Evolutionary conservation across 2,329 filamentous ascomycete species (phyloP), one percentile per base, ranked within the genome.

Genomic region (Venturiaceae sp.): DNA sequence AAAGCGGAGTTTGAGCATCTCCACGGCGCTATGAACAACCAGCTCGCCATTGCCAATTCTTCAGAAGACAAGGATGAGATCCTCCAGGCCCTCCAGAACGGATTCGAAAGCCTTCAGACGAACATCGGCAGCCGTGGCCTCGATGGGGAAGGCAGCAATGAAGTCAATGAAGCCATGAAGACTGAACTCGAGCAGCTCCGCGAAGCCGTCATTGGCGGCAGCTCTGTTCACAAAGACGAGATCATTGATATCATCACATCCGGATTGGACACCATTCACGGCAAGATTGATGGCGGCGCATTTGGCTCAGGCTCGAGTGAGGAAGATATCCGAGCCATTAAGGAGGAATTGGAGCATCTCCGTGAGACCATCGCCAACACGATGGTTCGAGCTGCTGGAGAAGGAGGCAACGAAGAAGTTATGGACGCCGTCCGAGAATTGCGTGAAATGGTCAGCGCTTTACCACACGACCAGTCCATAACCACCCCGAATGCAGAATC

Each of bases 111-210:
- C 41, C 71, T 76, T 65, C 72, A 73, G 52, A 69, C 68, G 3
- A 71, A 74, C 55, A 68, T 73, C n/a, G 67, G 66, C 26, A 64
- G 67, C 32, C 69, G 71, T 26, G 66, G 61, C n/a, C 62, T 72
- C 5, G 67, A 71, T 39, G 66, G 69, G 5, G 72, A 73, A 1
- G 66, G 69, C 1, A 71, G 68, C 53, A 74, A 78, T 16, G 77
- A 78, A 41, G 72, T 79, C 59, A 79, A 85, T 39, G 86, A 90
- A 60, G 83, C 89, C 55, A 85, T 95, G 70, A 88, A 87, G 68
- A 83, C 84, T 41, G 90, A 95, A 66, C 87, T 95, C 54, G 89
- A 94, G 62, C 85, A 90, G 57, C 80, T 96, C 7, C 85, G 90
- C 28, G 86, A 91, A 19, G 82, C 87, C 0, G 82, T 96, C 54